Conservation (phyloP, 2,329 filamentous ascomycete genomes). For the Fonsecaea monophora region DNA sequence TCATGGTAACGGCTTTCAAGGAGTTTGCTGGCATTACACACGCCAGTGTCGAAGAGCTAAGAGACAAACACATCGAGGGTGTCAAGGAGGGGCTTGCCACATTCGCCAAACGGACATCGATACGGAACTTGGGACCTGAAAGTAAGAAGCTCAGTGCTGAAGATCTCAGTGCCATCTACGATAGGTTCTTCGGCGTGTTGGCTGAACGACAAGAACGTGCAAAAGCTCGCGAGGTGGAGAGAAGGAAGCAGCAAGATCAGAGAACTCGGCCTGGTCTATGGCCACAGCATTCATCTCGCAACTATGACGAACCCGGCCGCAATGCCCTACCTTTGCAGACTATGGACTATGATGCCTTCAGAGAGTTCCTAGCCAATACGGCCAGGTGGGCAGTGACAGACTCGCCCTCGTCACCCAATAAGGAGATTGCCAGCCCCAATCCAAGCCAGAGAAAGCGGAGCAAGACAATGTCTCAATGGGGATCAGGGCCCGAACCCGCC, state of each 20-base stretch:
- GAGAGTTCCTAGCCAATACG: slow-evolving; percentile 89
- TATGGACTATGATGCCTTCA: slow-evolving; percentile 97
- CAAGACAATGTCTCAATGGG: slow-evolving; percentile 61
- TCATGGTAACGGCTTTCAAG: slow-evolving; percentile 99
- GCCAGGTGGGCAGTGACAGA: slow-evolving; percentile 94
- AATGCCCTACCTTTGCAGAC: slow-evolving; percentile 49
- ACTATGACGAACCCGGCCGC: slow-evolving; percentile 68
- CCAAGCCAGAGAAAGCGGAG: slow-evolving; percentile 62
- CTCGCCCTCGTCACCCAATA: slow-evolving; percentile 67
- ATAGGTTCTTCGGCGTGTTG: slow-evolving; percentile 88
- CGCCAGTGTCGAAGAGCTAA: slow-evolving; percentile 84
- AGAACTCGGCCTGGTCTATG: slow-evolving; percentile 45
- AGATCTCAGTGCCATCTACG: slow-evolving; percentile 88
- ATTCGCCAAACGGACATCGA: slow-evolving; percentile 95
- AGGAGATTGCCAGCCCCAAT: slow-evolving; percentile 29
- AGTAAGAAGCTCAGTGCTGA: slow-evolving; percentile 87
- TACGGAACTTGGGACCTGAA: slow-evolving; percentile 92
- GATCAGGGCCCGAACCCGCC: slow-evolving; percentile 71
- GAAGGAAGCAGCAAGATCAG: slow-evolving; percentile 69
- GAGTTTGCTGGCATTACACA: slow-evolving; percentile 97
- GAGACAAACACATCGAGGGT: slow-evolving; percentile 89
- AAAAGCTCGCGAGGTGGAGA: slow-evolving; percentile 76
- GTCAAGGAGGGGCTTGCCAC: slow-evolving; percentile 96
- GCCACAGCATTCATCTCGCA: slow-evolving; percentile 31
- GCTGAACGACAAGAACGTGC: slow-evolving; percentile 90